These are phyloP conservation scores for Anisodus tanguticus DNA, from an alignment of 257 asterid genomes.

Conservation along the genomic window DNA sequence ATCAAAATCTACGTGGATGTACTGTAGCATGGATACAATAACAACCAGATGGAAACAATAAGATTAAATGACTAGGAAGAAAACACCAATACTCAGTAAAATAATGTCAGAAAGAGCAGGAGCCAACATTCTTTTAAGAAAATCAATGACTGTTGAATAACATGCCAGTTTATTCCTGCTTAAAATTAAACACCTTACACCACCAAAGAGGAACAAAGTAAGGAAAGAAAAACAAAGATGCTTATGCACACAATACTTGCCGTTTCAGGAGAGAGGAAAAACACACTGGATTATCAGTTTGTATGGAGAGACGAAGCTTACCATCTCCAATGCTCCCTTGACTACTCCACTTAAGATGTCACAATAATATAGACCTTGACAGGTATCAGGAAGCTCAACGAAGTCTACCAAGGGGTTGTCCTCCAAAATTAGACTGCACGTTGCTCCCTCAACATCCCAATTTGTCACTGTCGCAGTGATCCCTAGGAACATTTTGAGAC, in stretches of 20 bases:
- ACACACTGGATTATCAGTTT: neutral
- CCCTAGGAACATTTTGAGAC: constrained; percentile 88
- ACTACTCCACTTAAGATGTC: constrained; percentile 90
- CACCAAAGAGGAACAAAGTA: neutral
- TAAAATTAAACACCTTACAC: neutral
- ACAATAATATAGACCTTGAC: constrained; percentile 95
- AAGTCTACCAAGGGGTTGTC: constrained; percentile 95
- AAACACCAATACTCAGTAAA: neutral
- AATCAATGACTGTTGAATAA: neutral
- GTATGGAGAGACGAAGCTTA: constrained; percentile 57
- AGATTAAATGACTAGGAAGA: neutral
- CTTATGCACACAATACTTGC: constrained; percentile 17
- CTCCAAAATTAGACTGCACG: constrained; percentile 90
- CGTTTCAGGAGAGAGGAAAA: neutral
- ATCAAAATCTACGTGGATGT: neutral
- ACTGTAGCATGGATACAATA: constrained; percentile 11
- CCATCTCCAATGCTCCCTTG: constrained; percentile 98
- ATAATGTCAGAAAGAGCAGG: constrained; percentile 10
- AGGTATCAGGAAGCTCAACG: constrained; percentile 95
- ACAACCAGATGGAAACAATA: neutral
- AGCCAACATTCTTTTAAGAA: neutral
- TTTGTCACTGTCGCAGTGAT: constrained; percentile 77
- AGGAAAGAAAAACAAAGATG: neutral
- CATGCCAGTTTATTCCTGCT: constrained; percentile 1
- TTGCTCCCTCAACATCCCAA: constrained; percentile 88